Conservation (phyloP, 345 rosid genomes). For the Lagerstroemia speciosa region DNA sequence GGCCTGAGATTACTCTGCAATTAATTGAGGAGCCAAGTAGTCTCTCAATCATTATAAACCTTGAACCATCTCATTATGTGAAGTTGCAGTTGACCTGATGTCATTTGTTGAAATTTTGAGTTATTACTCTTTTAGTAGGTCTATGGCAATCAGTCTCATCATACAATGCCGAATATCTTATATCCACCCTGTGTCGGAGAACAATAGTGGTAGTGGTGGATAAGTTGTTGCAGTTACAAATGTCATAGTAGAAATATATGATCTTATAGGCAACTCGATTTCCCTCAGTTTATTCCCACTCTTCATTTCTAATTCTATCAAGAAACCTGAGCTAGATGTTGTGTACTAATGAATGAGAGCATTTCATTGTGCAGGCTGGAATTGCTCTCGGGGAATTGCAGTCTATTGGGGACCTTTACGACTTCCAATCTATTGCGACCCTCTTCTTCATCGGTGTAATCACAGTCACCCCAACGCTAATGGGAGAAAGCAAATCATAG, state of each 20-base stretch:
- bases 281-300: background rate
- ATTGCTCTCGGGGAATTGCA: slow-evolving; percentile 79
- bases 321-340: background rate
- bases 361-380: slow-evolving; percentile 52
- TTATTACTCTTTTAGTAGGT: background rate
- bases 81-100: background rate
- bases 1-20: background rate
- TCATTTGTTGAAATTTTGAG: background rate
- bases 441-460: slow-evolving; percentile 66
- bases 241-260: too few relatives aligned
- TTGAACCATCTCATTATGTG: too few relatives aligned
- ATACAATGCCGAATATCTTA: background rate
- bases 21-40: too few relatives aligned
- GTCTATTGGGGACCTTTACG: slow-evolving; percentile 74
- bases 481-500: slow-evolving; percentile 43
- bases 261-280: too few relatives aligned
- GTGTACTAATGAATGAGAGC: background rate
- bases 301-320: background rate
- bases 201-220: too few relatives aligned
- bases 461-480: slow-evolving; percentile 66
- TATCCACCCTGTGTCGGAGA: too few relatives aligned
- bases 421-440: slow-evolving; percentile 75
- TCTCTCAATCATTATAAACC: background rate
- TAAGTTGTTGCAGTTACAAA: too few relatives aligned
- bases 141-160: background rate